Conservation (phyloP, 352 stramenopile species). For the Phytophthora lateralis region DNA sequence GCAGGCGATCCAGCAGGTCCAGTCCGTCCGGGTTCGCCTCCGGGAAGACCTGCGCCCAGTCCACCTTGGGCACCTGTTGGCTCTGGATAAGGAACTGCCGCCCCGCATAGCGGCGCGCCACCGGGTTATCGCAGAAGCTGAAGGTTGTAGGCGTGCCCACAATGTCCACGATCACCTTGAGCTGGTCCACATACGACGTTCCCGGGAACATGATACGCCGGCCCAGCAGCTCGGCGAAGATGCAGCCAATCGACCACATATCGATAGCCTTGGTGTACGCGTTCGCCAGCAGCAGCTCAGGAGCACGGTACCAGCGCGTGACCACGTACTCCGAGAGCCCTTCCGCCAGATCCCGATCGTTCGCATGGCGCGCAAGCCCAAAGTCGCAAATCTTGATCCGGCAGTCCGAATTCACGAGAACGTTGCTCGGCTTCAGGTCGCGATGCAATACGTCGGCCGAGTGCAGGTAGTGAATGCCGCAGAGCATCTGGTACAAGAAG, state of each 20-base stretch:
- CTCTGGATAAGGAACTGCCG: slow-evolving; percentile 84
- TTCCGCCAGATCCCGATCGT: slow-evolving; percentile 80
- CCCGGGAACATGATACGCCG: slow-evolving; percentile 86
- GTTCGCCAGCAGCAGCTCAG: slow-evolving; percentile 84
- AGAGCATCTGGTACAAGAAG: slow-evolving; percentile 96
- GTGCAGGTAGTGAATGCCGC: slow-evolving; percentile 96
- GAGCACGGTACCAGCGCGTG: slow-evolving; percentile 93
- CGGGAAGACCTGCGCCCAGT: slow-evolving; percentile 80
- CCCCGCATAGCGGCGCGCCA: slow-evolving; percentile 79
- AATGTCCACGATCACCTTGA: slow-evolving; percentile 88
- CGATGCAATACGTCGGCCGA: slow-evolving; percentile 95
- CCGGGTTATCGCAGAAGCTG: slow-evolving; percentile 87
- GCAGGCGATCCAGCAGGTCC: slow-evolving; percentile 84
- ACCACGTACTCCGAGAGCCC: slow-evolving; percentile 94
- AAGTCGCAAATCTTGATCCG: slow-evolving; percentile 90
- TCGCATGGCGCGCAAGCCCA: slow-evolving; percentile 80
- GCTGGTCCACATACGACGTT: slow-evolving; percentile 87
- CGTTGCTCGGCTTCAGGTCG: slow-evolving; percentile 98
- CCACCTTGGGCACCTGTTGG: slow-evolving; percentile 69
- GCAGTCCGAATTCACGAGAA: slow-evolving; percentile 95
- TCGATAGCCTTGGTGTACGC: slow-evolving; percentile 90
- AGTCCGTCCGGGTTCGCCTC: slow-evolving; percentile 87
- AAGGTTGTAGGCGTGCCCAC: slow-evolving; percentile 86
- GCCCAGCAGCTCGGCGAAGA: slow-evolving; percentile 98
- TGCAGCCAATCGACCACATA: slow-evolving; percentile 98